These are phyloP conservation scores for Ramaria sp. DNA, from an alignment of 768 basidiomycete species.

Conservation along the genomic window DNA sequence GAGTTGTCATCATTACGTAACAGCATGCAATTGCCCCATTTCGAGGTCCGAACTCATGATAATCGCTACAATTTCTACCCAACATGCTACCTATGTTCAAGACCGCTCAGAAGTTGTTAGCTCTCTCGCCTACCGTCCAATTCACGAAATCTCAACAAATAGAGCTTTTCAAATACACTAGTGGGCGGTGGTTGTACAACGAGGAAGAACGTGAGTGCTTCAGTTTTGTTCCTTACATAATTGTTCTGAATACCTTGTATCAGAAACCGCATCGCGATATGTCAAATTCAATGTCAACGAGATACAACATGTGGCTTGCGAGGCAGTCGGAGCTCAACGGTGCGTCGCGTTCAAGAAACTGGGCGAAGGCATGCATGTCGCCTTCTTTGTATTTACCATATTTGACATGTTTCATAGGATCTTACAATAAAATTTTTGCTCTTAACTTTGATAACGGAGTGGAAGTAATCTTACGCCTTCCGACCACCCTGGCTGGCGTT, in stretches of 20 bases:
- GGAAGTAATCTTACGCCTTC: constrained; percentile 32
- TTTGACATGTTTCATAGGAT: constrained; percentile 18
- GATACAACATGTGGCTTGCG: not conserved
- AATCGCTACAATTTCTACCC: no score
- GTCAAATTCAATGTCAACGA: not conserved
- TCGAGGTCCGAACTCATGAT: no score
- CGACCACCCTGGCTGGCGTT: constrained; percentile 27
- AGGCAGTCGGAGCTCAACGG: not conserved
- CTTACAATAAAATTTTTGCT: constrained; percentile 30
- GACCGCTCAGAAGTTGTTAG: no score
- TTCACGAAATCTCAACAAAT: no score
- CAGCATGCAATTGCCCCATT: no score
- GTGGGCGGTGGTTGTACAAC: constrained; percentile 11
- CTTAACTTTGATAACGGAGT: constrained; percentile 27
- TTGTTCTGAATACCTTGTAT: constrained; percentile 9
- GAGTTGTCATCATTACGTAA: no score
- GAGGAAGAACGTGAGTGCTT: constrained; percentile 10
- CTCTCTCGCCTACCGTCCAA: no score
- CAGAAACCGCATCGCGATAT: not conserved
- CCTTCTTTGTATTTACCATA: not conserved
- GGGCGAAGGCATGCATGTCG: not conserved
- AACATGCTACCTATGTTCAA: no score
- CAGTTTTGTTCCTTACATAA: constrained; percentile 8
- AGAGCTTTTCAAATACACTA: no score
- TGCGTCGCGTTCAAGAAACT: not conserved